A percentile compares a stretch with the other conserved stretches of the same genome.
These are phyloP conservation scores for Phlyctochytrium bullatum DNA, from an alignment of 192 early-diverging fungal genomes.

Conservation along the genomic window DNA sequence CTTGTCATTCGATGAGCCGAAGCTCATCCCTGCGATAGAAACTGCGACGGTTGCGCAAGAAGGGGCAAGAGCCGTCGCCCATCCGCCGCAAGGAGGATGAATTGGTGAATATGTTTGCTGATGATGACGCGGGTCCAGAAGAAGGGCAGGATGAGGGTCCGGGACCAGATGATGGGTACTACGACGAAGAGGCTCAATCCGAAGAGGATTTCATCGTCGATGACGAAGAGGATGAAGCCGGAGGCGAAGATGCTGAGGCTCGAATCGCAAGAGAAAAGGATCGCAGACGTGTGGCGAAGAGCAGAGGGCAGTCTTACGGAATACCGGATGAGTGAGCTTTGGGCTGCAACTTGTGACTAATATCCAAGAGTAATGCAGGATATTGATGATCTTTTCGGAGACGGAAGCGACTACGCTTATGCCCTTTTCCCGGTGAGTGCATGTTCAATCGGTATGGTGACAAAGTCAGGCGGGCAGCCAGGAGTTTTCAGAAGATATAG, in stretches of 20 bases:
- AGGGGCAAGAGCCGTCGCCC: slow-evolving; percentile 34
- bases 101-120: slow-evolving; percentile 68
- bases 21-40: slow-evolving; percentile 2
- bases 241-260: slow-evolving; percentile 37
- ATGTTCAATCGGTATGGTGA: background rate
- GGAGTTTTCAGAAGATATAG: background rate
- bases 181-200: slow-evolving; percentile 26
- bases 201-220: slow-evolving; percentile 53
- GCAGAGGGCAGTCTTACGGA: slow-evolving; percentile 48
- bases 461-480: slow-evolving; percentile 29
- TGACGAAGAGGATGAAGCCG: slow-evolving; percentile 49
- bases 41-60: slow-evolving; percentile 35
- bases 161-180: background rate
- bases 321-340: slow-evolving; percentile 48
- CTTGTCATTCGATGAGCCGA: slow-evolving; percentile 4
- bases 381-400: slow-evolving; percentile 89
- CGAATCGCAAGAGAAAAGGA: slow-evolving; percentile 17
- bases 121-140: slow-evolving; percentile 52
- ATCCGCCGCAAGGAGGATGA: slow-evolving; percentile 33
- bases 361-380: slow-evolving; percentile 57
- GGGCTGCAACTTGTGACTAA: background rate
- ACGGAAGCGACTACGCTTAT: slow-evolving; percentile 84
- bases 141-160: background rate
- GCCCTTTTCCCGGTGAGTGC: slow-evolving; percentile 49
- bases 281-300: slow-evolving; percentile 36